Conservation (phyloP, 2,329 filamentous ascomycete species). For the Dothideomycetidae sp. region DNA sequence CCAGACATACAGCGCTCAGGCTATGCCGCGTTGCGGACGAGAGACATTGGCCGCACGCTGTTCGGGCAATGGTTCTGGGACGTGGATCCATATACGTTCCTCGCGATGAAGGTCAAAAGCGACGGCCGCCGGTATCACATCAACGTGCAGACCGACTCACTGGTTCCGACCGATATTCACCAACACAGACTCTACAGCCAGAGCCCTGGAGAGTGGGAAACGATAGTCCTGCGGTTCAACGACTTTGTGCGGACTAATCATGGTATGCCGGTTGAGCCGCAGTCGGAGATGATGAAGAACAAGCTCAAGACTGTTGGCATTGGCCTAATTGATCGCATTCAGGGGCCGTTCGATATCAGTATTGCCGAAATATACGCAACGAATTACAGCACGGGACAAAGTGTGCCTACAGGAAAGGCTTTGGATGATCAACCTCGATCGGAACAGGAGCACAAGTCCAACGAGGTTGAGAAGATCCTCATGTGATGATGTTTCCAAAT, state of each 20-base stretch:
- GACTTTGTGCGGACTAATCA: constrained; percentile 94
- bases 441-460: constrained; percentile 17
- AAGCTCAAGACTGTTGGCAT: constrained; percentile 77
- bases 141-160: constrained; percentile 87
- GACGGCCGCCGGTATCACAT: constrained; percentile 88
- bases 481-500: constrained; percentile 15
- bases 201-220: constrained; percentile 81
- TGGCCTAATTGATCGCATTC: constrained; percentile 74
- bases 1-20: constrained; percentile 67
- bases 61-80: constrained; percentile 82
- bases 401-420: constrained; percentile 20
- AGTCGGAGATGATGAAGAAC: constrained; percentile 75
- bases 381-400: constrained; percentile 40
- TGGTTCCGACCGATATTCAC: constrained; percentile 89
- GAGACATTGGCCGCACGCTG: constrained; percentile 60
- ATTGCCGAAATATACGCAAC: constrained; percentile 86
- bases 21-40: constrained; percentile 81
- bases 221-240: constrained; percentile 75
- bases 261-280: constrained; percentile 81
- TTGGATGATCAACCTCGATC: constrained; percentile 16
- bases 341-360: constrained; percentile 75
- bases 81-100: constrained; percentile 74
- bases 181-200: constrained; percentile 78
- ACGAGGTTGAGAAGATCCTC: constrained; percentile 24
- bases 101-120: constrained; percentile 76